Evolutionary conservation across 2,329 filamentous ascomycete genomes (phyloP).

Genomic region (Phialophora chinensis): DNA sequence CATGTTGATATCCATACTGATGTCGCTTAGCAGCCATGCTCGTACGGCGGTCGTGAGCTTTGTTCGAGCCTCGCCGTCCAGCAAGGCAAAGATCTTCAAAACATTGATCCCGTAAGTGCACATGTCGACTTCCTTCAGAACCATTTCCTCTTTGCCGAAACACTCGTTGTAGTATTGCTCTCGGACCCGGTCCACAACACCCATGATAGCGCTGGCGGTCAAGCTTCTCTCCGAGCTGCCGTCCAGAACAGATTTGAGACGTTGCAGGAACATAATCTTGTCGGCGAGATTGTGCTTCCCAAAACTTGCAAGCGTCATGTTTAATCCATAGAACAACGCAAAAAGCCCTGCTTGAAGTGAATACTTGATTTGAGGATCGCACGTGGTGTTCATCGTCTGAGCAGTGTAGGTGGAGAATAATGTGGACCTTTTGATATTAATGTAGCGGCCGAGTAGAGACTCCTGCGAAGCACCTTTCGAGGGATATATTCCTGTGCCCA

Average conservation of each 20-base stretch:
- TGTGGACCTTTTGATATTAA: slow-evolving; percentile 12
- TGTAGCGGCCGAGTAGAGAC: slow-evolving; percentile 11
- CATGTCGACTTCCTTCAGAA: slow-evolving; percentile 16
- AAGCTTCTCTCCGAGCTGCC: slow-evolving; percentile 9
- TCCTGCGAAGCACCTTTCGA: neutral
- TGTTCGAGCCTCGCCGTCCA: slow-evolving; percentile 6
- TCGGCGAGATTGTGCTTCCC: slow-evolving; percentile 6
- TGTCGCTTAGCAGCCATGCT: slow-evolving; percentile 18
- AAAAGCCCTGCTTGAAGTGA: slow-evolving; percentile 17
- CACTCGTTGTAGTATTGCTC: slow-evolving; percentile 18
- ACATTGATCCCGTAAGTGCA: slow-evolving; percentile 19
- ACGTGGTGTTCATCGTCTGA: slow-evolving; percentile 5
- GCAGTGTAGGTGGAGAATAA: slow-evolving; percentile 12
- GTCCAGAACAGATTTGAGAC: slow-evolving; percentile 15
- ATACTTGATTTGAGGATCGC: slow-evolving; percentile 11
- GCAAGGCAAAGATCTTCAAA: slow-evolving; percentile 13
- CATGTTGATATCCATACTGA: slow-evolving; percentile 16
- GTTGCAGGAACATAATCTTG: slow-evolving; percentile 17
- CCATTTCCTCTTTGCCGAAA: slow-evolving; percentile 18
- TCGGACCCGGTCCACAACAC: slow-evolving; percentile 16
- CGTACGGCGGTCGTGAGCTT: slow-evolving; percentile 12
- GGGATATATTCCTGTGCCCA: neutral
- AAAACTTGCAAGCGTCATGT: slow-evolving; percentile 22
- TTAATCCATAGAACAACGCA: slow-evolving; percentile 15
- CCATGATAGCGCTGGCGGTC: neutral